Evolutionary conservation across 176 grass and related monocot species (phyloP), one percentile per base, ranked within the genome.

Genomic region (Carex myosuroides): DNA sequence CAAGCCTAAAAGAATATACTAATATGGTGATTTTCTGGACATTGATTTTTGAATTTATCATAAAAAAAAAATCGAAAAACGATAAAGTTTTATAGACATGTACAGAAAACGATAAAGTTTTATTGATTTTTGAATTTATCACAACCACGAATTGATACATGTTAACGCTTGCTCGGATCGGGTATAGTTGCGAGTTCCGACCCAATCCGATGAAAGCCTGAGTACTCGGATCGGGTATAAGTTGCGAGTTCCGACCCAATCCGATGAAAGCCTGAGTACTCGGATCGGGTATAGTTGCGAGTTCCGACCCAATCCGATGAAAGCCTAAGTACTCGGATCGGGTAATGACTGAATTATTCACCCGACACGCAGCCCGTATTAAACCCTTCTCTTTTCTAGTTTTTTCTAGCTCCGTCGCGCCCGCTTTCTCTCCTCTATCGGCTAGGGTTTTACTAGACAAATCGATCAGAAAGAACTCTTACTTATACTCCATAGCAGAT

Each of bases 371-470:
- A 52, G 70, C 70, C 70, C 70, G 44, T 64, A 30, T 29, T 60
- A 60, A 60, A 60, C 64, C 29, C 24, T 35, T 55, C 12, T 7
- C 24, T 53, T 17, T 30, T 77, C 73, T 1, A 57, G 52, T n/a
- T 52, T 57, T 8, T 78, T 78, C 73, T 57, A 78, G 50, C 26
- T 57, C 2, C 44, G 13, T 52, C 73, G 13, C 73, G 73, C 73
- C 24, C 24, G 26, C 52, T 62, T 21, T 78, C 50, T 78, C 50
- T 75, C 66, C 35, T 77, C 16, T 21, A 71, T 44, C 68, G 68
- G 17, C 73, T 78, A 78, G 73, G 73, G 73, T 78, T 78, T 78
- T 78, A 57, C 10, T 30, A 6, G 42, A 73, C 10, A 73, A 50
- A 21, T 17, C 52, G 52, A 78, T 57, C 73, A 78, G 52, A 78